phyloP scores from a whole-genome alignment of 345 rosid species.

The Balakata baccata region DNA sequence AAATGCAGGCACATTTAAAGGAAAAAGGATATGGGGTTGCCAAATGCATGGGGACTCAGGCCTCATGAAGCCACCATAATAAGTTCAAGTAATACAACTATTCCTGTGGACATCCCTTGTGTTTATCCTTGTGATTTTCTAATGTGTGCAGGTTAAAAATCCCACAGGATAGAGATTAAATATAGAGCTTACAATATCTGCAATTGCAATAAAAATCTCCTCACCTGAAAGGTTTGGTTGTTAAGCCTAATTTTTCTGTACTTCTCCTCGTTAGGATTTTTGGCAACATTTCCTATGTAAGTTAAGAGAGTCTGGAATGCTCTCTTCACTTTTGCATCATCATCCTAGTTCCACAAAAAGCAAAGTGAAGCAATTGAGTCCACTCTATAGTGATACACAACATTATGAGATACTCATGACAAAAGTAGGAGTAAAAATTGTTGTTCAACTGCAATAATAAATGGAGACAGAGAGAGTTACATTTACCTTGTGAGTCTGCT shows the following conservation, averaged over 20 bases:
- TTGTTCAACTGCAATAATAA: not conserved
- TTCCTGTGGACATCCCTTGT: no score
- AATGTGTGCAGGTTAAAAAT: not conserved
- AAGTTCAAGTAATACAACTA: not conserved
- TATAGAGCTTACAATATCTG: not conserved
- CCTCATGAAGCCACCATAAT: not conserved
- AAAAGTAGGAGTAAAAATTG: not conserved
- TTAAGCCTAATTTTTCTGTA: conserved; percentile 85
- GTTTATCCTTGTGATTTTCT: not conserved
- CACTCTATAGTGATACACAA: no score
- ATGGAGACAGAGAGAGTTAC: not conserved
- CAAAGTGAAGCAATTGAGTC: conserved; percentile 6
- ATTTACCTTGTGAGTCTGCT: conserved; percentile 83
- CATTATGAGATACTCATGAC: no score
- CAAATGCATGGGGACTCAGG: not conserved
- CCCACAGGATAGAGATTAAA: not conserved
- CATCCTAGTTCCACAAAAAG: conserved; percentile 52
- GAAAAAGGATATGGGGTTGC: not conserved
- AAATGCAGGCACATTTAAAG: not conserved
- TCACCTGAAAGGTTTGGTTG: conserved; percentile 89
- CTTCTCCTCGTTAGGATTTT: conserved; percentile 87
- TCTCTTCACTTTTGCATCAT: conserved; percentile 87
- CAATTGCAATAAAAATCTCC: conserved; percentile 2
- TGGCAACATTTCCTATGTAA: conserved; percentile 82
- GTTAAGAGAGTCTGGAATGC: conserved; percentile 96